These are phyloP conservation scores for Lactuca saligna DNA, from an alignment of 129 eudicot genomes.

Conservation along the genomic window DNA sequence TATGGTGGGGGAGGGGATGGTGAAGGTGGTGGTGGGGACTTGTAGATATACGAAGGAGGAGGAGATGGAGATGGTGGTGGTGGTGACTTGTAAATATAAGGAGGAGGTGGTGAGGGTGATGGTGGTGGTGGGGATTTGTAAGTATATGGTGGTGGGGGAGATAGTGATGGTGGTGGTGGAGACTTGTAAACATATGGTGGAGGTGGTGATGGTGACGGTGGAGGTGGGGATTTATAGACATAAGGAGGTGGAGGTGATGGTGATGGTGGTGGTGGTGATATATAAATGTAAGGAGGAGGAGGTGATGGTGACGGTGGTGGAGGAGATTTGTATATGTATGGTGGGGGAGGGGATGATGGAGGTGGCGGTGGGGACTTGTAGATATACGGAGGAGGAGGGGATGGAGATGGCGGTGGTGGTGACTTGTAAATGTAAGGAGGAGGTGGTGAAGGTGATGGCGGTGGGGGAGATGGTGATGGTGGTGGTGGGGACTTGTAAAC, in stretches of 20 bases:
- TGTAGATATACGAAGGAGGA: background rate
- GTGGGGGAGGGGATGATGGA: background rate
- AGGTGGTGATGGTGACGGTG: slow-evolving; percentile 5
- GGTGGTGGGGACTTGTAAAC: slow-evolving; percentile 6
- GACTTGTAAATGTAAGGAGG: background rate
- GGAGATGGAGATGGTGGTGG: slow-evolving; percentile 7
- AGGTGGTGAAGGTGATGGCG: background rate
- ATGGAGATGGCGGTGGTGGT: slow-evolving; percentile 10
- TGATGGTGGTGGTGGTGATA: background rate
- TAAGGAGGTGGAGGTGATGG: slow-evolving; percentile 7
- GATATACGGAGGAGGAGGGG: slow-evolving; percentile 7
- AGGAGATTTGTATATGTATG: background rate
- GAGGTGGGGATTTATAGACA: slow-evolving; percentile 8
- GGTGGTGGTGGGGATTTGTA: slow-evolving; percentile 10
- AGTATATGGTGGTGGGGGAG: background rate
- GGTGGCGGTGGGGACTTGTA: slow-evolving; percentile 15
- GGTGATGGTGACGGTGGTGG: slow-evolving; percentile 12
- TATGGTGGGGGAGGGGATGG: background rate
- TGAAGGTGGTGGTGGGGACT: background rate
- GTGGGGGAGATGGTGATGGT: slow-evolving; percentile 8
- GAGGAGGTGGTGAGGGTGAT: background rate
- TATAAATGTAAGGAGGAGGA: background rate
- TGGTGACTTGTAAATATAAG: slow-evolving; percentile 3
- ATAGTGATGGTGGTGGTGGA: slow-evolving; percentile 1
- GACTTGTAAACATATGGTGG: slow-evolving; percentile 13